Evolutionary conservation across 345 rosid species (phyloP).

Genomic region (Nephelium lappaceum): DNA sequence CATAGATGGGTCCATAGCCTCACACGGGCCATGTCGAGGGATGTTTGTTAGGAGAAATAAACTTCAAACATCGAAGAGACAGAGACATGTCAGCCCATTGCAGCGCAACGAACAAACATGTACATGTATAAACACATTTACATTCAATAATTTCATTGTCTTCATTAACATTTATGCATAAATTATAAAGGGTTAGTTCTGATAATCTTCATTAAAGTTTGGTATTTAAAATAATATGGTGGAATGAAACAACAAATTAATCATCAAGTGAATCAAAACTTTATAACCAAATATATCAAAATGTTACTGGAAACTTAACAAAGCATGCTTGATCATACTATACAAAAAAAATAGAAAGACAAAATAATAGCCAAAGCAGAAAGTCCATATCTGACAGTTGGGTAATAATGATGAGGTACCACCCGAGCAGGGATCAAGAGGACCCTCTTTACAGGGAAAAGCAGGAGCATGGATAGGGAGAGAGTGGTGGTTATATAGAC

Average conservation of each 20-base stretch:
- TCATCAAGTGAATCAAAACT: too few species aligned
- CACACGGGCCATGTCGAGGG: neutral
- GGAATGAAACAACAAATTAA: too few species aligned
- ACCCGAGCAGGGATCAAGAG: slow-evolving; percentile 32
- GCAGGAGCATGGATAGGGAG: neutral
- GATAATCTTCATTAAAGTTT: too few species aligned
- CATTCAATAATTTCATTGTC: too few species aligned
- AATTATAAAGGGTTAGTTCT: too few species aligned
- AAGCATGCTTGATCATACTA: neutral
- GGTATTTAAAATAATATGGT: too few species aligned
- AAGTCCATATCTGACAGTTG: slow-evolving; percentile 22
- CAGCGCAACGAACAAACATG: neutral
- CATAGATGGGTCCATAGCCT: neutral
- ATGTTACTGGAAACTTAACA: neutral
- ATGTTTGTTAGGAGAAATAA: neutral
- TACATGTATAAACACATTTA: too few species aligned
- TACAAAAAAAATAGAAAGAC: neutral
- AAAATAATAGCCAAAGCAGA: neutral
- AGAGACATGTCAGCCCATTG: neutral
- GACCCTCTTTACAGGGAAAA: slow-evolving; percentile 17
- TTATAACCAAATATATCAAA: neutral
- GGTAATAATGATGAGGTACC: slow-evolving; percentile 23
- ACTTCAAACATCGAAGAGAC: neutral
- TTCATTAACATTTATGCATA: too few species aligned
- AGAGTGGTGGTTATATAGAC: slow-evolving; percentile 19